A percentile compares a stretch with the other conserved stretches of the same genome.
Evolutionary conservation across 208 protist genomes (phyloP).

Genomic region (Trypanosoma scelopori): DNA sequence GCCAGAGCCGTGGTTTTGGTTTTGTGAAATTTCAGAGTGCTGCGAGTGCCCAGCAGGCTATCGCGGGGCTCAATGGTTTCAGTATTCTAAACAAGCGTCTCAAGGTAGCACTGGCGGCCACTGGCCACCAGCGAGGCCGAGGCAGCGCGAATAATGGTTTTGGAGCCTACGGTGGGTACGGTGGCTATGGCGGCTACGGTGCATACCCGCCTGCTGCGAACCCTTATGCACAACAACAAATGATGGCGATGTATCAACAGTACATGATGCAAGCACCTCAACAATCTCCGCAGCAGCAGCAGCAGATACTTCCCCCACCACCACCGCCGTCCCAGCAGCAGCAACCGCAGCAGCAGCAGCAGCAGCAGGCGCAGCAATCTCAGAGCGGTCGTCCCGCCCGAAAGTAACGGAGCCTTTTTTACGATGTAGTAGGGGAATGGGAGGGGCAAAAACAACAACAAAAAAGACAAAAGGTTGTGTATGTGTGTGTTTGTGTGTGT

Average conservation of each 20-base stretch:
- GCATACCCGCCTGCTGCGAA: conserved; percentile 57
- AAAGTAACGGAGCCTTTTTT: background rate
- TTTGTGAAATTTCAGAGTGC: conserved; percentile 88
- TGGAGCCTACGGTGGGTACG: conserved; percentile 42
- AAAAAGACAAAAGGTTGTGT: no score
- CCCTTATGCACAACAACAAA: conserved; percentile 70
- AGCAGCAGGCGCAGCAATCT: conserved; percentile 15
- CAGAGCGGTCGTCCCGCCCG: conserved; percentile 11
- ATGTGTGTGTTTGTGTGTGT: background rate
- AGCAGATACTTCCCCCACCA: background rate
- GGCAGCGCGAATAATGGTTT: conserved; percentile 30
- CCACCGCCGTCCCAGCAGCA: conserved; percentile 3
- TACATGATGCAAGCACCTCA: conserved; percentile 27
- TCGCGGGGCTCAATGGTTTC: conserved; percentile 82
- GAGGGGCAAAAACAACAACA: no score
- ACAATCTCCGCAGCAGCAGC: background rate
- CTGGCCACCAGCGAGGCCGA: conserved; percentile 64
- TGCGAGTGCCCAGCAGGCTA: conserved; percentile 73
- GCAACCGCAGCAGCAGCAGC: background rate
- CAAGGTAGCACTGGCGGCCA: conserved; percentile 81
- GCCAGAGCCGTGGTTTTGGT: conserved; percentile 86
- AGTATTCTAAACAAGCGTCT: conserved; percentile 87
- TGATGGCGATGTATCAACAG: conserved; percentile 49
- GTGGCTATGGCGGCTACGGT: conserved; percentile 49
- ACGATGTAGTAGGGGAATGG: no score